Evolutionary conservation across 1,284 basidiomycete species (phyloP), one percentile per base, ranked within the genome.

Genomic region (Malassezia psittaci): DNA sequence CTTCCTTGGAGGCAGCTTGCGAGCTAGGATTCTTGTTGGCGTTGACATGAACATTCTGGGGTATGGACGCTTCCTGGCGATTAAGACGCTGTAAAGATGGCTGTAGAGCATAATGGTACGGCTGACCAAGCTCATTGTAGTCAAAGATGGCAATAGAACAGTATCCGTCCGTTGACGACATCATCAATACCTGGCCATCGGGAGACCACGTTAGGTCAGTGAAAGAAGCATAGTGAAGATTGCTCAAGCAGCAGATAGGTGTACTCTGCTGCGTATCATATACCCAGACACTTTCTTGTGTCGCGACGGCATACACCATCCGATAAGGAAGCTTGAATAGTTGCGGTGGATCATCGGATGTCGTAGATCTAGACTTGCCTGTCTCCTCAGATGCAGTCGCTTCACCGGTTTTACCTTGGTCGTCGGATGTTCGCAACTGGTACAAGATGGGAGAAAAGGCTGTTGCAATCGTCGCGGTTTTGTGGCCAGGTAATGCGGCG

Each of bases 121-220:
- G 82, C 0, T 86, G 82, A 1, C 96, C 82, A 48, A 94, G 85
- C 76, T 96, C 93, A 69, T 89, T 87, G 64, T 91, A 75, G 59
- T 81, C 80, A 62, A 82, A 82, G 7, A 80, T 83, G 54, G 94
- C 82, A 54, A 96, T 82, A 0, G 93, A 94, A 78, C 94, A 98
- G 77, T 96, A 99, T 1, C 93, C 93, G 74, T 99, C 93, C 32
- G 89, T 84, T 0, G 90, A 89, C 0, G 90, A 87, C 43, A 96
- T 82, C 63, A 96, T 83, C 37, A 99, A 81, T 37, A 86, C 84
- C 76, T 96, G 90, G 0, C 93, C 93, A 68, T 98, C 93, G 0
- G 90, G 85, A 0, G 91, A 91, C 93, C 93, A 99, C 42, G 86
- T 83, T 77, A 96, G 81, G 77, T 99, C 93, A 1, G 94, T 98